Evolutionary conservation across 164 flowering plant species (phyloP).

Genomic region (Vitis vinifera): ASM3070453v1 NC_081816.1:7216001-7216500

Average conservation of each 20-base stretch:
- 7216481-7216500: constrained; percentile 27
- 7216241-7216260: constrained; percentile 40
- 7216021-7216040: constrained; percentile 21
- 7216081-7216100: constrained; percentile 60
- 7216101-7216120: constrained; percentile 59
- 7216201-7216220: constrained; percentile 55
- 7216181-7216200: constrained; percentile 63
- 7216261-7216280: constrained; percentile 1
- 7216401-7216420: constrained; percentile 50
- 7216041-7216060: constrained; percentile 46
- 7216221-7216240: constrained; percentile 40
- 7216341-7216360: constrained; percentile 85
- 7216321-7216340: constrained; percentile 58
- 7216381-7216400: constrained; percentile 48
- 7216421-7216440: constrained; percentile 57
- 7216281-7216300: constrained; percentile 9
- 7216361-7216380: constrained; percentile 57
- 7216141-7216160: constrained; percentile 55
- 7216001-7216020: constrained; percentile 39
- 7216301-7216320: constrained; percentile 57
- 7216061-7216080: constrained; percentile 52
- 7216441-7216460: constrained; percentile 46
- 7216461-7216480: constrained; percentile 51
- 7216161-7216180: constrained; percentile 74
- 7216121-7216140: constrained; percentile 49